Conservation (phyloP, 495 filamentous ascomycete genomes). For the Geopyxis carbonaria region DNA sequence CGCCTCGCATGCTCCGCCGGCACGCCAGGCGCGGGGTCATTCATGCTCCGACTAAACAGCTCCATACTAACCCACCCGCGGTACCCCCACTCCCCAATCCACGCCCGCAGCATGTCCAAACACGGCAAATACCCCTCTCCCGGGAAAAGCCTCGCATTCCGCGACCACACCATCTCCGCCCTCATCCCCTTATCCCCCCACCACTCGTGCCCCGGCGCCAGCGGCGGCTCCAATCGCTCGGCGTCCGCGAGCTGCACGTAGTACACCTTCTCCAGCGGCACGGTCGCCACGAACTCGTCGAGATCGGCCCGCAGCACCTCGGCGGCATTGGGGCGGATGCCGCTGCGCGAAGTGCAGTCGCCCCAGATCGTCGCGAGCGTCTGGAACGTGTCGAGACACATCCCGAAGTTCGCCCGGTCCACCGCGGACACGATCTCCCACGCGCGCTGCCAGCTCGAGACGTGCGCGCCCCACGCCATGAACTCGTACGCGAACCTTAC, state of each 20-base stretch:
- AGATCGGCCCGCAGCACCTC: slow-evolving; percentile 41
- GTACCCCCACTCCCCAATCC: slow-evolving; percentile 48
- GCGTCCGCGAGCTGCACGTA: slow-evolving; percentile 70
- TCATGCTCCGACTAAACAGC: slow-evolving; percentile 53
- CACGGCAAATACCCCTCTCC: slow-evolving; percentile 66
- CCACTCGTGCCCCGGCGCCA: slow-evolving; percentile 46
- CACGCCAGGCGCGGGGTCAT: slow-evolving; percentile 33
- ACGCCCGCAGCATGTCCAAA: slow-evolving; percentile 39
- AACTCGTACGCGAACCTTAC: slow-evolving; percentile 64
- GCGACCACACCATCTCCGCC: slow-evolving; percentile 55
- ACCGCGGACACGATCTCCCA: slow-evolving; percentile 53
- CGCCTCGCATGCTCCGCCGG: slow-evolving; percentile 47
- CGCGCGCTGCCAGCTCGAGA: slow-evolving; percentile 53
- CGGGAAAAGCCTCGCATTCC: slow-evolving; percentile 61
- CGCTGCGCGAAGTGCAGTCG: slow-evolving; percentile 40
- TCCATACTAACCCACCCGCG: slow-evolving; percentile 67
- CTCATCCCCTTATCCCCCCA: slow-evolving; percentile 46
- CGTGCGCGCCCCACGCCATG: slow-evolving; percentile 55
- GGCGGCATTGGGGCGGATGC: slow-evolving; percentile 41
- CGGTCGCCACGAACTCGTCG: slow-evolving; percentile 34
- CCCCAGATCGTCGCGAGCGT: slow-evolving; percentile 59
- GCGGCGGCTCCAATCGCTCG: slow-evolving; percentile 41
- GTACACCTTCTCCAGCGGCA: slow-evolving; percentile 55
- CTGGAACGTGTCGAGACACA: slow-evolving; percentile 71
- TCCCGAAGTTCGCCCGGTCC: slow-evolving; percentile 54